Evolutionary conservation across 2,329 filamentous ascomycete species (phyloP).

Genomic region (Knufia fluminis): DNA sequence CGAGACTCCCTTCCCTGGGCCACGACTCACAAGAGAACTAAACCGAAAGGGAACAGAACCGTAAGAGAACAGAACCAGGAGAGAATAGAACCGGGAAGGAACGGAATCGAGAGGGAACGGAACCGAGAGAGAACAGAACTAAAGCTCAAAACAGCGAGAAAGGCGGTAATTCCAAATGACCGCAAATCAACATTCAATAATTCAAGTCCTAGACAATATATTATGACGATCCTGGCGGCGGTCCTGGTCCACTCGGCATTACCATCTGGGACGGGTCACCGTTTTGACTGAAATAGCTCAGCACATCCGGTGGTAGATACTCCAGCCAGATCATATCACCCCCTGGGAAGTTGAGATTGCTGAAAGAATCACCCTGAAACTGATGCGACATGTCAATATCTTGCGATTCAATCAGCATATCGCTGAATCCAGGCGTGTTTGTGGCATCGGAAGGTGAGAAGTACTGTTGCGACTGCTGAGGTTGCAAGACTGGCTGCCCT

Average conservation of each 20-base stretch:
- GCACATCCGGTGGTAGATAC: slow-evolving; percentile 58
- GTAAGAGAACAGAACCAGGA: too few species aligned
- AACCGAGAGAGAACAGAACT: too few species aligned
- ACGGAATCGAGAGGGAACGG: too few species aligned
- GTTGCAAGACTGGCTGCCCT: slow-evolving; percentile 5
- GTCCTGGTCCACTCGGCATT: neutral
- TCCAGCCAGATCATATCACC: slow-evolving; percentile 69
- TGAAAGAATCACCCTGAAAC: slow-evolving; percentile 8
- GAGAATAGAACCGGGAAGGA: too few species aligned
- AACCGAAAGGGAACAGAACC: too few species aligned
- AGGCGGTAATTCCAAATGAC: too few species aligned
- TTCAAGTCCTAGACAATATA: too few species aligned
- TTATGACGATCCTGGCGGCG: too few species aligned
- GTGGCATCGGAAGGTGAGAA: neutral
- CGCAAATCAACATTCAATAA: too few species aligned
- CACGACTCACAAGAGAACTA: too few species aligned
- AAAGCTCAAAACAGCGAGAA: too few species aligned
- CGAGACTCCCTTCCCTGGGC: too few species aligned
- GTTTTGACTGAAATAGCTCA: slow-evolving; percentile 40
- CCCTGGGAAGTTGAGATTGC: slow-evolving; percentile 35
- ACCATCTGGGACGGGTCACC: slow-evolving; percentile 24
- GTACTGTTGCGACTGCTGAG: slow-evolving; percentile 12
- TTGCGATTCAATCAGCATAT: slow-evolving; percentile 66
- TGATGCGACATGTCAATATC: slow-evolving; percentile 58
- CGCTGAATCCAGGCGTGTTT: slow-evolving; percentile 15